phyloP scores from a whole-genome alignment of 257 asterid genomes.

The Striga asiatica region DNA sequence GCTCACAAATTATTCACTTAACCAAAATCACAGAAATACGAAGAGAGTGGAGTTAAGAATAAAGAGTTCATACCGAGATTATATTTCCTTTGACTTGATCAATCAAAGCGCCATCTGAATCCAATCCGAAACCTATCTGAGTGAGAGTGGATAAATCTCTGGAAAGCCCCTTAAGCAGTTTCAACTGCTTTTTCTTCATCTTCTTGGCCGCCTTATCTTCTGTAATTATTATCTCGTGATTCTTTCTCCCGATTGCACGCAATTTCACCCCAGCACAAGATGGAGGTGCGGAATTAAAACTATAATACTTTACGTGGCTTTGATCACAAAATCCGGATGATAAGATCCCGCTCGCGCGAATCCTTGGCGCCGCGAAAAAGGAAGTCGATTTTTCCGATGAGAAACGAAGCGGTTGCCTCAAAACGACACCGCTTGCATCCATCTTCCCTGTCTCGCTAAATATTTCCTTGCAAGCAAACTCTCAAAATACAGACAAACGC shows the following conservation, averaged over 20 bases:
- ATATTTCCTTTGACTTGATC: slow-evolving; percentile 38
- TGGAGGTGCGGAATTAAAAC: neutral
- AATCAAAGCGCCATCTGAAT: slow-evolving; percentile 18
- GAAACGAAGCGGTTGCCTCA: slow-evolving; percentile 17
- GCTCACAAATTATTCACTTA: too few species aligned
- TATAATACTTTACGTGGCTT: slow-evolving; percentile 47
- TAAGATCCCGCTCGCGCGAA: neutral
- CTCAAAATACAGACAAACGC: too few species aligned
- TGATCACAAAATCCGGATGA: slow-evolving; percentile 31
- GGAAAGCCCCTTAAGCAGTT: slow-evolving; percentile 48
- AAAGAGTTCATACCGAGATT: slow-evolving; percentile 46
- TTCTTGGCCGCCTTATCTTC: slow-evolving; percentile 25
- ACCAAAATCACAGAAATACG: neutral
- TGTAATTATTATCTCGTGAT: neutral
- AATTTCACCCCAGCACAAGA: neutral
- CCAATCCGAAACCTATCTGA: slow-evolving; percentile 41
- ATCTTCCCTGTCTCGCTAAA: neutral
- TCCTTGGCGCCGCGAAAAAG: slow-evolving; percentile 5
- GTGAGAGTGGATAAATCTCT: slow-evolving; percentile 37
- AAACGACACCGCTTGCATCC: slow-evolving; percentile 27
- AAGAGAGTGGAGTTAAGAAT: neutral
- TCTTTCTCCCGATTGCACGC: slow-evolving; percentile 18
- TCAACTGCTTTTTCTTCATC: slow-evolving; percentile 48
- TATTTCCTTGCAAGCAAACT: too few species aligned
- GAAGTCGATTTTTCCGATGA: slow-evolving; percentile 9